Conservation (phyloP, 2,329 filamentous ascomycete species). For the Diaporthe vaccinii region DNA sequence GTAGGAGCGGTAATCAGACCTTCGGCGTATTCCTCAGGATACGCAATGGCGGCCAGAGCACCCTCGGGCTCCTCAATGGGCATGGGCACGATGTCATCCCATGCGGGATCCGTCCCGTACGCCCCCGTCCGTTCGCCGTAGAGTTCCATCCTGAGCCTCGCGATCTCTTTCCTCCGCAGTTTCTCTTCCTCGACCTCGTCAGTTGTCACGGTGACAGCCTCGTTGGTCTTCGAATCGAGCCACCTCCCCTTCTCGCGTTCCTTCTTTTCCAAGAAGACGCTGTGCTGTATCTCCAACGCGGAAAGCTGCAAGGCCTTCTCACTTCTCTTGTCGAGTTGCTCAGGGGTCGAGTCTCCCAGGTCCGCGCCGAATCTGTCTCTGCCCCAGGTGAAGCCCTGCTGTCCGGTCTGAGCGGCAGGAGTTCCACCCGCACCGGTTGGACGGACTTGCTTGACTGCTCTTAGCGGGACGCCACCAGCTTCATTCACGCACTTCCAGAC, state of each 20-base stretch:
- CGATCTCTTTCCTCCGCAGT: slow-evolving; percentile 64
- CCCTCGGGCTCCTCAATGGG: slow-evolving; percentile 85
- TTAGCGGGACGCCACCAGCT: slow-evolving; percentile 61
- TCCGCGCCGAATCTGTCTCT: slow-evolving; percentile 63
- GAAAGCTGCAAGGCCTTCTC: slow-evolving; percentile 59
- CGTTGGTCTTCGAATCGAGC: slow-evolving; percentile 43
- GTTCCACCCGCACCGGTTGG: slow-evolving; percentile 40
- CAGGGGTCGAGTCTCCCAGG: slow-evolving; percentile 61
- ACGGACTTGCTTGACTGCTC: slow-evolving; percentile 50
- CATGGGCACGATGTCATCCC: slow-evolving; percentile 88
- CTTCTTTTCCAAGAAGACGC: slow-evolving; percentile 58
- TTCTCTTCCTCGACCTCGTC: slow-evolving; percentile 63
- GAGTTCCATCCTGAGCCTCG: slow-evolving; percentile 62
- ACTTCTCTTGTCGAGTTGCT: slow-evolving; percentile 59
- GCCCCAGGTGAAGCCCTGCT: slow-evolving; percentile 58
- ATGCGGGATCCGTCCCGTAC: slow-evolving; percentile 78
- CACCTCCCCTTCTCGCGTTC: slow-evolving; percentile 45
- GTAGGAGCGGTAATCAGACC: slow-evolving; percentile 54
- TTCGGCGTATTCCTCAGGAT: slow-evolving; percentile 90
- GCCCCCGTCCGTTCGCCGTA: slow-evolving; percentile 64
- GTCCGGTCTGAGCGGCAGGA: not conserved
- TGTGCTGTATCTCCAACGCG: slow-evolving; percentile 59
- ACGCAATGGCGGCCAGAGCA: slow-evolving; percentile 93
- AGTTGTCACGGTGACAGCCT: slow-evolving; percentile 47
- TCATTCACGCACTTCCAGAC: slow-evolving; percentile 71